Evolutionary conservation across 2,329 filamentous ascomycete genomes (phyloP).

Genomic region (Aureobasidium vineae): DNA sequence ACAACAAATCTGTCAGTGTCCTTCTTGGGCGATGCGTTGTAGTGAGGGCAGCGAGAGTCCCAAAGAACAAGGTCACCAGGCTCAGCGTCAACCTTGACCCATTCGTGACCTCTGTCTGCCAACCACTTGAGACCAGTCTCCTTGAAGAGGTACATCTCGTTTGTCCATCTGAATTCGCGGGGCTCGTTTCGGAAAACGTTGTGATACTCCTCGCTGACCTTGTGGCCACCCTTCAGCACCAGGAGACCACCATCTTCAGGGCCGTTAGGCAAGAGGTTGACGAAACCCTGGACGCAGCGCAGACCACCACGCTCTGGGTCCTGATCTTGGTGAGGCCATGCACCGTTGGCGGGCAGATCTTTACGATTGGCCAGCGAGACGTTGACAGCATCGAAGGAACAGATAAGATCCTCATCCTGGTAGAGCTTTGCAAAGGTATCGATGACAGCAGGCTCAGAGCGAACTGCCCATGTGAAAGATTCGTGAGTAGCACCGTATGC

Average conservation of each 20-base stretch:
- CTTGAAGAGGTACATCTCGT: conserved; percentile 37
- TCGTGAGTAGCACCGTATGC: conserved; percentile 43
- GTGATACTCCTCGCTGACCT: conserved; percentile 39
- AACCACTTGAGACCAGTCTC: conserved; percentile 35
- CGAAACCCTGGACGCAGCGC: conserved; percentile 53
- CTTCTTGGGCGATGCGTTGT: conserved; percentile 35
- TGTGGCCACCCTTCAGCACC: conserved; percentile 38
- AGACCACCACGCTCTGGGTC: conserved; percentile 49
- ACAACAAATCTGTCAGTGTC: conserved; percentile 33
- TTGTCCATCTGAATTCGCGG: conserved; percentile 27
- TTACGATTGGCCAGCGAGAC: conserved; percentile 41
- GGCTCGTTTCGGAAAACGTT: conserved; percentile 29
- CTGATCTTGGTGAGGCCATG: conserved; percentile 44
- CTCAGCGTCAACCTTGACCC: conserved; percentile 29
- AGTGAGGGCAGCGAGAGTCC: conserved; percentile 34
- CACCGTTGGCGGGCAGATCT: conserved; percentile 31
- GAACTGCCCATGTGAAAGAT: conserved; percentile 44
- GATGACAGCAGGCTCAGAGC: conserved; percentile 43
- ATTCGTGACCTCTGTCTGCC: conserved; percentile 29
- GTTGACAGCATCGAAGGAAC: conserved; percentile 44
- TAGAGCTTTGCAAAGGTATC: conserved; percentile 41
- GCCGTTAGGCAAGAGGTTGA: conserved; percentile 46
- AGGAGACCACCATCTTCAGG: conserved; percentile 42
- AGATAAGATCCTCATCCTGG: conserved; percentile 41
- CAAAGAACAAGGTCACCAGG: conserved; percentile 30